Evolutionary conservation across 306 rosid species (phyloP), one percentile per base, ranked within the genome.

Genomic region (Vicia villosa): DNA sequence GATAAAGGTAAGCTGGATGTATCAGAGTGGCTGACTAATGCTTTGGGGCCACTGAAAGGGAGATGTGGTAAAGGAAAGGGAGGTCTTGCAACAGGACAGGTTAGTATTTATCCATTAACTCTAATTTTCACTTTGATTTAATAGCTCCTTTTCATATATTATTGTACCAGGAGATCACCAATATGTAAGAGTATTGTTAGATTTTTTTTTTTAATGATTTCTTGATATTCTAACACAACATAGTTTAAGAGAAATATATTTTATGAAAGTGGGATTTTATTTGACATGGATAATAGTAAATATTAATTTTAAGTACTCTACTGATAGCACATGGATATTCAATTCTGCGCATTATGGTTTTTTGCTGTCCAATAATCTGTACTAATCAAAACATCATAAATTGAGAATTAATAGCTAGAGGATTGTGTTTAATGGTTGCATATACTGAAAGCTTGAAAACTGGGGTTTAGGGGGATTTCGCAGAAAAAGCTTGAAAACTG

Each of bases 11-110:
- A 87, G 80, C 70, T 94, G 73, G 99, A 87, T 61, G 99, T 94
- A 68, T 72, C 97, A 47, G 97, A 91, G 66, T 94, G 99, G 99
- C 80, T 94, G 75, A 82, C 86, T 6, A 82, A 75, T 73, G 87
- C 97, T 69, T 71, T 94, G 76, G 96, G 64, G 65, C 99, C 99
- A 45, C 55, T 94, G 5, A 87, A 94, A 66, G 99, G 97, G 61
- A 86, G 86, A 69, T 83, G 97, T 51, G 99, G 99, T 42, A 94
- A 86, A 77, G 99, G 99, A 63, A 94, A 91, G 75, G 87, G 88
- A 47, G 99, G 99, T 68, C 95, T 94, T 68, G 99, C 97, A 22
- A 76, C 97, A 1, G 99, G 99, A 74, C 99, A 94, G 99, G 99
- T 94, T 72, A 54, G 87, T 80, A 63, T 61, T 65, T 74, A 56